These are phyloP conservation scores for Rubia balearica DNA, from an alignment of 305 asterid genomes.

Conservation along the genomic window DNA sequence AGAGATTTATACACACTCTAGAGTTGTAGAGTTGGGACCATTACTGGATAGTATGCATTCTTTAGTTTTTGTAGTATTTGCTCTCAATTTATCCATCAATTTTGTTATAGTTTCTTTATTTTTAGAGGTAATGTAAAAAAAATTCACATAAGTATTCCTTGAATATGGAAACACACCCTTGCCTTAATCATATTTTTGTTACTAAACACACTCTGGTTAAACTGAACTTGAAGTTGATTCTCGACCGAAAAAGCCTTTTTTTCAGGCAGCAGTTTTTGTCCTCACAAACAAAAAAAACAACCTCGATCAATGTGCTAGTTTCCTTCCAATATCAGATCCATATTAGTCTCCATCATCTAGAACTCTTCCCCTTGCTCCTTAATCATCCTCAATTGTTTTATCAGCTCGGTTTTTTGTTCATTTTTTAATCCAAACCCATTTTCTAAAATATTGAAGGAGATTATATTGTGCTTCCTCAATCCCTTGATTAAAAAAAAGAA, in stretches of 20 bases:
- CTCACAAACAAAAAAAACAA: conserved; percentile 52
- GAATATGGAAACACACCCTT: not conserved
- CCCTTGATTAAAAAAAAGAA: too few relatives aligned
- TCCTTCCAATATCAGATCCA: conserved; percentile 45
- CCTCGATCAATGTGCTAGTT: conserved; percentile 36
- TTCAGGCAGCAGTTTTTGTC: conserved; percentile 43
- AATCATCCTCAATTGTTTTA: conserved; percentile 20
- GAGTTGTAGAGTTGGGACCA: too few relatives aligned
- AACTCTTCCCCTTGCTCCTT: conserved; percentile 21
- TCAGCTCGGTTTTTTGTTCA: conserved; percentile 18
- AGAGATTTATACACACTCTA: too few relatives aligned
- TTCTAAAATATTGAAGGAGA: too few relatives aligned
- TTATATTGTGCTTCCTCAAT: too few relatives aligned
- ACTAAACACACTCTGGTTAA: not conserved
- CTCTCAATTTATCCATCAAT: too few relatives aligned
- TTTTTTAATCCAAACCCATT: conserved; percentile 19
- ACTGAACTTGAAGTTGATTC: conserved; percentile 29
- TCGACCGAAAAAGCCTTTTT: conserved; percentile 55
- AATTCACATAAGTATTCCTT: too few relatives aligned
- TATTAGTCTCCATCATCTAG: conserved; percentile 42
- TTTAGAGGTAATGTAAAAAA: too few relatives aligned
- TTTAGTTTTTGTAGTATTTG: too few relatives aligned
- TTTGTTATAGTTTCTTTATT: too few relatives aligned
- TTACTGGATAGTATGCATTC: too few relatives aligned
- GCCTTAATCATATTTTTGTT: not conserved